Conservation (phyloP, 129 eudicot genomes). For the Lactuca saligna region DNA sequence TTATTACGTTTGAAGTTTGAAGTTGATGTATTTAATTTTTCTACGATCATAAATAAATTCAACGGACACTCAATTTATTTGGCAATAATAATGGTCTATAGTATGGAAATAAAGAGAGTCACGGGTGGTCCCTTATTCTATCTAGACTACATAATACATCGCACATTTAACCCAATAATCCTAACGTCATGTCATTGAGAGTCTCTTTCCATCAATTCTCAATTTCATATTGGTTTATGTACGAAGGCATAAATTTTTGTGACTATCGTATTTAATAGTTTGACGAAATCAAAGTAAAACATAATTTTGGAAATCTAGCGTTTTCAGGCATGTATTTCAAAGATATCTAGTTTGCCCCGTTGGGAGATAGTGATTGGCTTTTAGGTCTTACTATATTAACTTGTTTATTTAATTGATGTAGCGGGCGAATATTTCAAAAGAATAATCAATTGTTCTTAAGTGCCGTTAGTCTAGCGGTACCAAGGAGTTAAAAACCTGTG, state of each 20-base stretch:
- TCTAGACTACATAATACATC: not conserved
- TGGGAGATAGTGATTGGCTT: no score
- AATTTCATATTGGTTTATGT: not conserved
- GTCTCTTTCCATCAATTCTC: constrained; percentile 19
- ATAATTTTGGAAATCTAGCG: not conserved
- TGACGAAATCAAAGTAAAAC: not conserved
- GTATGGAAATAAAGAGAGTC: constrained; percentile 16
- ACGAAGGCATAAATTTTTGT: not conserved
- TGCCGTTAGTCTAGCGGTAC: no score
- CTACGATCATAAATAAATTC: not conserved
- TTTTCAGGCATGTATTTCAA: not conserved
- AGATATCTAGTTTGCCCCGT: no score
- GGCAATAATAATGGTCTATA: constrained; percentile 8
- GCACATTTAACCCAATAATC: constrained; percentile 7
- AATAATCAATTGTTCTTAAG: no score
- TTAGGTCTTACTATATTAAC: no score
- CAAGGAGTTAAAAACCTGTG: no score
- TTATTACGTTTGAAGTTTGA: constrained; percentile 6
- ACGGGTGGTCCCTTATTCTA: constrained; percentile 21
- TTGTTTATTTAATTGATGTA: no score
- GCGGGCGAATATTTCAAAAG: no score
- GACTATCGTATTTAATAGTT: not conserved
- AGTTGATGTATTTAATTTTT: not conserved
- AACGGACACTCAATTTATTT: constrained; percentile 6
- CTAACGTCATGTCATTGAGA: constrained; percentile 11